Base-by-base conservation (phyloP, 108 stramenopile species). In the Aurantiochytrium sp. region DNA sequence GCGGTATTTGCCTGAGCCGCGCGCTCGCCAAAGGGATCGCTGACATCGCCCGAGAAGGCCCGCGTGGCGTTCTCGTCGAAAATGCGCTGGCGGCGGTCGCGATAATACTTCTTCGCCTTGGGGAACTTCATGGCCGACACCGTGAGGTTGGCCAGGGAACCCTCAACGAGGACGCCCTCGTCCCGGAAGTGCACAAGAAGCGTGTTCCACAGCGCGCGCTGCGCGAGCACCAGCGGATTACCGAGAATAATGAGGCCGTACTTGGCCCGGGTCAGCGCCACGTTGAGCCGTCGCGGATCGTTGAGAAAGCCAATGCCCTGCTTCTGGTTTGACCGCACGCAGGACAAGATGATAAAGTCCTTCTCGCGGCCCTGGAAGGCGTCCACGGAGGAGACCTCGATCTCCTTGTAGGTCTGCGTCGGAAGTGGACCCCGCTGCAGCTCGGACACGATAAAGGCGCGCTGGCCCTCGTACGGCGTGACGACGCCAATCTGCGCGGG, bases 341-440 rank as follows among this genome's bases (percentile, higher is more conserved):
- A 99, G 12, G 97, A 96, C 27, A 99, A 93, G 21, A 99, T 90
- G 87, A 98, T 98, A 86, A 95, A 96, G 86, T 99, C 98, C 92
- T 99, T 99, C 88, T 99, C 98, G 55, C 98, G 97, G 37, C 98
- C 98, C 91, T 99, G 98, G 88, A 99, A 99, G 73, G 97, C 95
- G 93, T 99, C 98, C 42, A 99, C 98, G 73, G 94, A 95, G 54
- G 98, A 97, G 53, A 99, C 96, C 92, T 99, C 97, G 86, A 99
- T 96, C 2, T 95, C 95, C 87, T 96, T 95, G 90, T 99, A 99
- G 21, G 95, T 86, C 30, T 93, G 89, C 55, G 93, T 90, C 4
- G 95, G 93, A 53, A 98, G 89, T 6, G 95, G 69, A 21, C 97
- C 98, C 41, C 96, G 92, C 34, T 95, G 92, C 96, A 99, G 95